Evolutionary conservation across 225 moss, liverwort and hornwort genomes (phyloP).

Genomic region (Asterella californica): DNA sequence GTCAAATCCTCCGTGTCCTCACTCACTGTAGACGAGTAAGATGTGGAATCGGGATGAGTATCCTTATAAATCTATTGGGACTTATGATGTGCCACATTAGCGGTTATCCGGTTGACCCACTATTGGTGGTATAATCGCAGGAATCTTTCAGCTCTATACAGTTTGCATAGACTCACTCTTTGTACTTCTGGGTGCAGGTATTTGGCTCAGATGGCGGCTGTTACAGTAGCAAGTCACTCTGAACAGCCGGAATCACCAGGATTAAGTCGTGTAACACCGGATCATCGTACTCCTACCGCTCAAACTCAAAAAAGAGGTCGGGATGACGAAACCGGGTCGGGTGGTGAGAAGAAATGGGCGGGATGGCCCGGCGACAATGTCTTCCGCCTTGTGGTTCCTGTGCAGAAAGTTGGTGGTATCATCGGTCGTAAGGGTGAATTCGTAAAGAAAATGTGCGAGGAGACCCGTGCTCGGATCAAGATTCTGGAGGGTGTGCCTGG

Average conservation of each 20-base stretch:
- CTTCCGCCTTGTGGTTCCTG: constrained; percentile 86
- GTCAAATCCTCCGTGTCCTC: too few relatives aligned
- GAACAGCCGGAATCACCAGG: constrained; percentile 31
- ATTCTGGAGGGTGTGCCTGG: constrained; percentile 98
- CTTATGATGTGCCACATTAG: background rate
- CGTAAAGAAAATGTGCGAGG: constrained; percentile 99
- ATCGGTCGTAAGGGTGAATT: constrained; percentile 99
- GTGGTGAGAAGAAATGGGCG: constrained; percentile 91
- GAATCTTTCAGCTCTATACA: background rate
- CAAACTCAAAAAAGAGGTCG: constrained; percentile 61
- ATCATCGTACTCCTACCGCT: constrained; percentile 31
- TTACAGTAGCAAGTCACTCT: constrained; percentile 20
- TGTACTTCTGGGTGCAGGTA: constrained; percentile 1
- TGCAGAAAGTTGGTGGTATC: constrained; percentile 96
- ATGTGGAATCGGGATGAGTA: too few relatives aligned
- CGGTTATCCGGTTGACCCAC: background rate
- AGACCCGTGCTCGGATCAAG: constrained; percentile 94
- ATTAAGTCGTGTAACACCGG: constrained; percentile 20
- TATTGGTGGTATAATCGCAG: background rate
- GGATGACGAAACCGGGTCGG: constrained; percentile 64
- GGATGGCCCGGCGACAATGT: constrained; percentile 99
- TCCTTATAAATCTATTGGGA: background rate
- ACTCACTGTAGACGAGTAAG: too few relatives aligned
- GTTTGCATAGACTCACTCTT: background rate
- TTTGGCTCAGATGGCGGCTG: constrained; percentile 21